Conservation (phyloP, 345 rosid genomes). For the Adansonia digitata region DNA sequence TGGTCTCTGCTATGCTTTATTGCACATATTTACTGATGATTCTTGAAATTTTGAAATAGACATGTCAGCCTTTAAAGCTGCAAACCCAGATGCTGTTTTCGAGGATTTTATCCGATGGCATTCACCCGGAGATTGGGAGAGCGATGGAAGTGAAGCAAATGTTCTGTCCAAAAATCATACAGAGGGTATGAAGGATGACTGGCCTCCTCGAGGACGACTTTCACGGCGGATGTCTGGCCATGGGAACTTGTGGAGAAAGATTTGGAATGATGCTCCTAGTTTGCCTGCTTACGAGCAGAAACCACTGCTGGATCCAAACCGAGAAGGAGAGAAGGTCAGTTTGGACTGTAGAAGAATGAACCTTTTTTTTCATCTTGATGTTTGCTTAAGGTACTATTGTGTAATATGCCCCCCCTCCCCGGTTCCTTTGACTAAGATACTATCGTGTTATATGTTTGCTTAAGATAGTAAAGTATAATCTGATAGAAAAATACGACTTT, state of each 20-base stretch:
- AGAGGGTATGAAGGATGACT: slow-evolving; percentile 37
- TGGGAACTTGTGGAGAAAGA: slow-evolving; percentile 82
- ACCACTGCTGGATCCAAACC: slow-evolving; percentile 76
- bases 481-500: background rate
- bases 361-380: background rate
- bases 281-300: slow-evolving; percentile 80
- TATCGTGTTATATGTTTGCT: too few relatives aligned
- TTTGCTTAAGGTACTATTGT: background rate
- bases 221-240: slow-evolving; percentile 86
- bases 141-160: slow-evolving; percentile 31
- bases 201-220: slow-evolving; percentile 93
- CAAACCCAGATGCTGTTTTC: slow-evolving; percentile 86
- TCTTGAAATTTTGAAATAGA: slow-evolving; percentile 38
- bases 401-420: background rate
- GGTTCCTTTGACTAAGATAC: background rate
- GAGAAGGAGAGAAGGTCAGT: slow-evolving; percentile 91
- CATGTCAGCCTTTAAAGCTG: slow-evolving; percentile 99
- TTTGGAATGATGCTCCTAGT: slow-evolving; percentile 83
- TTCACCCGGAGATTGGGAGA: slow-evolving; percentile 97
- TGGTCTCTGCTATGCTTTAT: background rate
- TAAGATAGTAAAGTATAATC: background rate
- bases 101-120: slow-evolving; percentile 99
- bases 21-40: background rate
- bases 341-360: background rate
- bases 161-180: slow-evolving; percentile 35